A percentile compares a stretch with the other conserved stretches of the same genome.
Evolutionary conservation across 1,284 basidiomycete species (phyloP).

Genomic region (Leccinum angustisporum): DNA sequence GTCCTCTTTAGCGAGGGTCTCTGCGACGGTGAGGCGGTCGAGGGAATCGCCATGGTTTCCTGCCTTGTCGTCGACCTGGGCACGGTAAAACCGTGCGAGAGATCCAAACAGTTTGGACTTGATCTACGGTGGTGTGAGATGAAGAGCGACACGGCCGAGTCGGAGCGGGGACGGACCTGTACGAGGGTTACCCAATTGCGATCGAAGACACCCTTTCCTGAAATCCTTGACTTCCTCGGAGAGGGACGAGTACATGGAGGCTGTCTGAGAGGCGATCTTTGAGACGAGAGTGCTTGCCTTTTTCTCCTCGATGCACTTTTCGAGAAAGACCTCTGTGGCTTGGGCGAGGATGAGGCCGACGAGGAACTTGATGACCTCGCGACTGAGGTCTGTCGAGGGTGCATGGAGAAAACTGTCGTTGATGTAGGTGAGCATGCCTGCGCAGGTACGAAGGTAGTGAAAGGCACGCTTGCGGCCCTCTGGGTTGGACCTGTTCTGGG

Average conservation of each 20-base stretch:
- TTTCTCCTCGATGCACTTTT: slow-evolving; percentile 91
- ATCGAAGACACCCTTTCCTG: slow-evolving; percentile 92
- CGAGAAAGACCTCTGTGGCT: slow-evolving; percentile 95
- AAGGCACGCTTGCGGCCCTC: slow-evolving; percentile 97
- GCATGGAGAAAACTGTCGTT: slow-evolving; percentile 98
- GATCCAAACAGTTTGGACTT: slow-evolving; percentile 91
- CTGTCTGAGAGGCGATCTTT: slow-evolving; percentile 85
- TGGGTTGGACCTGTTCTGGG: slow-evolving; percentile 81
- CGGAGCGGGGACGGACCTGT: slow-evolving; percentile 60
- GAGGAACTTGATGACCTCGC: slow-evolving; percentile 93
- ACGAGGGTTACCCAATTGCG: slow-evolving; percentile 90
- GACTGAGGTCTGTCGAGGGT: slow-evolving; percentile 93
- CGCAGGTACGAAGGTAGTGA: slow-evolving; percentile 86
- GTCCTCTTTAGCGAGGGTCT: slow-evolving; percentile 85
- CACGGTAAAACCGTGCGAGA: slow-evolving; percentile 85
- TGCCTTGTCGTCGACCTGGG: slow-evolving; percentile 73
- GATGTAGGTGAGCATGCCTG: slow-evolving; percentile 98
- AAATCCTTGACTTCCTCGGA: slow-evolving; percentile 94
- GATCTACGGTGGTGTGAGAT: slow-evolving; percentile 47
- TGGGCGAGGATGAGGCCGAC: slow-evolving; percentile 89
- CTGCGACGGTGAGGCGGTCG: slow-evolving; percentile 79
- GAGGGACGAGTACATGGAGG: slow-evolving; percentile 76
- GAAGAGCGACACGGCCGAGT: background rate
- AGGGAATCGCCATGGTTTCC: slow-evolving; percentile 88
- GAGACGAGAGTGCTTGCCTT: slow-evolving; percentile 79